Evolutionary conservation across 306 rosid species (phyloP).

Genomic region (Oxytropis ochrocephala): DNA sequence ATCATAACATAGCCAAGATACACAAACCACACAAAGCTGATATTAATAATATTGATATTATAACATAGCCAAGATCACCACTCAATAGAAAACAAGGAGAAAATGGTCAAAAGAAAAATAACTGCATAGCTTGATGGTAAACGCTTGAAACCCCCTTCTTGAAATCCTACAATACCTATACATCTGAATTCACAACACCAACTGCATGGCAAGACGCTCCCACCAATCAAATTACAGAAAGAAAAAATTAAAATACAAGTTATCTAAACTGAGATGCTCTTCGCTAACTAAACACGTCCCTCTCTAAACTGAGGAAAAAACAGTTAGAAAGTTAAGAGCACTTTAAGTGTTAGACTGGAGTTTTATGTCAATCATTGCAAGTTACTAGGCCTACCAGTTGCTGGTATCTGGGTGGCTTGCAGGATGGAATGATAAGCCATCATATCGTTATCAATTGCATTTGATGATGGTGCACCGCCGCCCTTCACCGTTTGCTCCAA

Average conservation of each 20-base stretch:
- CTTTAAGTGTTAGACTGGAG: conserved; percentile 31
- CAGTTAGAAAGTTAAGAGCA: conserved; percentile 36
- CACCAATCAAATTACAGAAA: conserved; percentile 9
- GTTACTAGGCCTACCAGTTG: conserved; percentile 62
- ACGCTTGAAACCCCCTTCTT: conserved; percentile 15
- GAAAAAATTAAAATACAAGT: conserved; percentile 17
- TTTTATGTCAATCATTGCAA: conserved; percentile 52
- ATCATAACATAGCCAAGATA: too few relatives aligned
- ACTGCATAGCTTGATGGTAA: conserved; percentile 5
- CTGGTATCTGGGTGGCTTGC: conserved; percentile 57
- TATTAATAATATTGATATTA: conserved; percentile 5
- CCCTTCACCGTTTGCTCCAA: conserved; percentile 78
- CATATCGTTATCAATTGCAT: conserved; percentile 45
- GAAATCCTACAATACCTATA: conserved; percentile 43
- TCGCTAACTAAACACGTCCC: conserved; percentile 27
- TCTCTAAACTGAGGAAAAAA: conserved; percentile 22
- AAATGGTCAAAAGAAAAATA: neutral
- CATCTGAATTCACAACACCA: conserved; percentile 33
- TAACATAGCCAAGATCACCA: conserved; percentile 25
- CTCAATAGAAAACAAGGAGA: conserved; percentile 16
- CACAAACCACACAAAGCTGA: conserved; percentile 30
- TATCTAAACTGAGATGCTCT: conserved; percentile 22
- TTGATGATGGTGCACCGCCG: conserved; percentile 33
- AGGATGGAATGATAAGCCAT: conserved; percentile 60
- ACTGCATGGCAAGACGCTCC: neutral